Base-by-base conservation (phyloP, 2,329 filamentous ascomycete genomes). In the Nemania sp. region DNA sequence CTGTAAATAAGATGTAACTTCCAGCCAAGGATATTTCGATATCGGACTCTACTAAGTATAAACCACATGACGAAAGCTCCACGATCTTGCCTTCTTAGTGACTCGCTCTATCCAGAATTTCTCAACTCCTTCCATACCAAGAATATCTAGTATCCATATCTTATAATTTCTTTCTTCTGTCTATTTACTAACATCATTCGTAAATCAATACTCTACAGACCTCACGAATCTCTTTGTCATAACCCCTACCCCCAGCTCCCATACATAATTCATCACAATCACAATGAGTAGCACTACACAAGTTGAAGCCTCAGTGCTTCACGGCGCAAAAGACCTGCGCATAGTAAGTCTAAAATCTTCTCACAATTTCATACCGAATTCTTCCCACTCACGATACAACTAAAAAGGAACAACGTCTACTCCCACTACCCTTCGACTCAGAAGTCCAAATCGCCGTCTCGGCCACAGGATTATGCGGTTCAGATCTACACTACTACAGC, bases 401-500 rank as follows among this genome's bases (percentile, higher is more conserved):
- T 5, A 3, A n/a, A 54, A n/a, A 70, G 88, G 83, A 89, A 83
- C 81, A 83, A 64, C 85, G 88, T 67, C 75, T 80, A 6, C 82
- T 91, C 26, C 78, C 87, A 4, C 64, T 84, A n/a, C 88, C 88
- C 15, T 81, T 80, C 15, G 78, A 82, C 66, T 81, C 84, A 72
- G 87, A 91, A 70, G 86, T 92, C 62, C 88, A 90, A 74, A 82
- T 92, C 69, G 81, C 86, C 70, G 82, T 90, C 74, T 85, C 86
- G 69, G 82, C 86, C 54, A 91, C 89, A 15, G 89, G 89, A 54
- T 83, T 92, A 77, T 92, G 89, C 79, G 89, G 89, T 72, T 90
- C 88, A 41, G 89, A 91, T 77, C 83, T 90, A 64, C 88, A 90
- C 78, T 91, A 91, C 82, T 91, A 85, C 80, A 85, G 82, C 76